These are phyloP conservation scores for Phytophthora megakarya DNA, from an alignment of 352 stramenopile genomes.

Conservation along the genomic window DNA sequence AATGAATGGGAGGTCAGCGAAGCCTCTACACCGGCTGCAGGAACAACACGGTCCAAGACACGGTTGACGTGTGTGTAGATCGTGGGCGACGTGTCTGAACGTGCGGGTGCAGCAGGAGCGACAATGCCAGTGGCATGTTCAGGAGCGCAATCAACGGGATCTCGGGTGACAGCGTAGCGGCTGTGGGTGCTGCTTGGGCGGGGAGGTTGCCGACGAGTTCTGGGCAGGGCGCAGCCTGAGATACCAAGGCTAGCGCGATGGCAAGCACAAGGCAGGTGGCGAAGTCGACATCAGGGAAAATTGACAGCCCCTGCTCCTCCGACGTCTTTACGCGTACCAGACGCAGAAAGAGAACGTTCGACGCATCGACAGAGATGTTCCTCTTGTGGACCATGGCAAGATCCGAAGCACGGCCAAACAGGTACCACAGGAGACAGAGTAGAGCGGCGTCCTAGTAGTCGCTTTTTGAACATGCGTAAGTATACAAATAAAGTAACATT, in stretches of 20 bases:
- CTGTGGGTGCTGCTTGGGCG: too few relatives aligned
- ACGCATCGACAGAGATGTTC: conserved; percentile 20
- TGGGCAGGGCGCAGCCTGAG: neutral
- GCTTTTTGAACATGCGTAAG: neutral
- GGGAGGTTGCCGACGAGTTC: neutral
- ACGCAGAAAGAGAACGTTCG: conserved; percentile 18
- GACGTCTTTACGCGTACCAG: conserved; percentile 39
- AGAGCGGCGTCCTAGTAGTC: conserved; percentile 26
- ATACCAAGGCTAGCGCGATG: conserved; percentile 9
- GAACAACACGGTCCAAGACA: neutral
- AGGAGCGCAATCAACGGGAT: too few relatives aligned
- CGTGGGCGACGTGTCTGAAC: neutral
- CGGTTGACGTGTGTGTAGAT: conserved; percentile 5
- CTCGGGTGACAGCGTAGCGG: too few relatives aligned
- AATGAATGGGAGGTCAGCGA: neutral
- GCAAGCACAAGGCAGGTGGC: conserved; percentile 26
- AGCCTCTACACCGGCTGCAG: neutral
- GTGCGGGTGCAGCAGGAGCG: too few relatives aligned
- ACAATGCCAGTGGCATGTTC: too few relatives aligned
- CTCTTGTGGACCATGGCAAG: conserved; percentile 27
- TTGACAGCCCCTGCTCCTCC: conserved; percentile 30
- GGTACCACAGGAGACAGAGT: conserved; percentile 26
- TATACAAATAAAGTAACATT: conserved; percentile 13
- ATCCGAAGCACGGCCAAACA: conserved; percentile 38
- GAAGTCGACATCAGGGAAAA: conserved; percentile 31